phyloP scores from a whole-genome alignment of 2,329 filamentous ascomycete genomes.

The Arthrobotrys megalospora region DNA sequence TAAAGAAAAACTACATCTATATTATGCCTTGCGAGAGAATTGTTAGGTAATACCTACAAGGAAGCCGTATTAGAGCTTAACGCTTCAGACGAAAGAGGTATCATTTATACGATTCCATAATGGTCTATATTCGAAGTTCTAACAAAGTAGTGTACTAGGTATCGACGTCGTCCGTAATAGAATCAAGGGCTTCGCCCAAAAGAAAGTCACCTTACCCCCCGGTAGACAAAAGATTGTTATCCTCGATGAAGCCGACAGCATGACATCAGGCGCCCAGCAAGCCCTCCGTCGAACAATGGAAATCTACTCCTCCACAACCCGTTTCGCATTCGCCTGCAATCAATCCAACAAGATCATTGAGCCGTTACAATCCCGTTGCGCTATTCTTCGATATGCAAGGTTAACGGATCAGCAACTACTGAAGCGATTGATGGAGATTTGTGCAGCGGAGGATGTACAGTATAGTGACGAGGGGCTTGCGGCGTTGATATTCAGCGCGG shows the following conservation, averaged over 20 bases:
- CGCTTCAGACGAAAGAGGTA: slow-evolving; percentile 90
- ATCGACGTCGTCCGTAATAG: slow-evolving; percentile 97
- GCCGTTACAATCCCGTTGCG: slow-evolving; percentile 95
- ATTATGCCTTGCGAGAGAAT: slow-evolving; percentile 89
- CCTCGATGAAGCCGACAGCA: slow-evolving; percentile 96
- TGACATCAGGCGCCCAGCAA: slow-evolving; percentile 97
- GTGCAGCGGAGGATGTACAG: slow-evolving; percentile 89
- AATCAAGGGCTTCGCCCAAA: slow-evolving; percentile 98
- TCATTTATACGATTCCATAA: slow-evolving; percentile 70
- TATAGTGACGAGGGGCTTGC: slow-evolving; percentile 94
- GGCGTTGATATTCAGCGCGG: slow-evolving; percentile 95
- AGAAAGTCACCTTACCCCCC: slow-evolving; percentile 93
- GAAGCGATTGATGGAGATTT: slow-evolving; percentile 90
- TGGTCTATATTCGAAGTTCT: neutral
- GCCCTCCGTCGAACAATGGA: slow-evolving; percentile 97
- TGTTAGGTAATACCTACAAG: slow-evolving; percentile 94
- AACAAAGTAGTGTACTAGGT: slow-evolving; percentile 71
- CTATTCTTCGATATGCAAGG: slow-evolving; percentile 92
- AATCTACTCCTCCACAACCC: slow-evolving; percentile 95
- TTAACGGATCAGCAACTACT: slow-evolving; percentile 94
- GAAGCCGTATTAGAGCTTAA: slow-evolving; percentile 97
- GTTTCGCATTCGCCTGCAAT: slow-evolving; percentile 98
- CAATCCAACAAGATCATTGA: slow-evolving; percentile 99
- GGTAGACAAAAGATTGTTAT: slow-evolving; percentile 97
- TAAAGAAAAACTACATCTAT: slow-evolving; percentile 89